Evolutionary conservation across 345 rosid genomes (phyloP), one percentile per base, ranked within the genome.

Genomic region (Lumnitzera littorea): DNA sequence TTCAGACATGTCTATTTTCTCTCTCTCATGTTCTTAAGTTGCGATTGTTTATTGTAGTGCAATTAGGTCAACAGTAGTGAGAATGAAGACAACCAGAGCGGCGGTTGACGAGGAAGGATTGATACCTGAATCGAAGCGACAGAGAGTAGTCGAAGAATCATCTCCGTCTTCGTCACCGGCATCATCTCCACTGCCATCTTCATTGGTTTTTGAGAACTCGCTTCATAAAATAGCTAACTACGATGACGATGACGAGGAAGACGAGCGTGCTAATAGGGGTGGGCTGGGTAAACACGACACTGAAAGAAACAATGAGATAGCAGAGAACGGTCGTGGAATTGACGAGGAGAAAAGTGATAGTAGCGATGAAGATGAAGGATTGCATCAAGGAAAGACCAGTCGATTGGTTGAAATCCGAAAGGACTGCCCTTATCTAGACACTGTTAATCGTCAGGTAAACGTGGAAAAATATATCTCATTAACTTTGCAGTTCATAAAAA

Each of bases 361-460:
- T 76, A 67, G 72, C 11, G 81, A 69, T 2, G 76, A 74, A 29
- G 76, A 62, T 1, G 84, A 81, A 0, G 83, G 72, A 13, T 70
- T 61, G 14, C 1, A 55, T 51, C 62, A 63, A 13, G 84, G 68
- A 55, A 87, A 55, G 50, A 77, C 67, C 48, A 70, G 63, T 69
- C 86, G 86, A 62, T 75, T 70, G 59, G 74, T 83, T 65, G 97
- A 84, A 77, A 78, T 89, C 31, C 83, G 96, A 24, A 88, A 88
- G 74, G 96, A 95, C 55, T 95, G 99, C 64, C 99, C 99, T 46
- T 95, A 95, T 70, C 89, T 91, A 12, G 99, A 94, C 67, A 86
- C 99, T 6, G 99, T 94, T n/a, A 94, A 94, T 72, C 99, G 97
- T 41, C 97, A 94, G 95, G 97, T 94, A 62, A n/a, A 36, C 6